Conservation (phyloP, 352 stramenopile species). For the Globisporangium parvum region DNA sequence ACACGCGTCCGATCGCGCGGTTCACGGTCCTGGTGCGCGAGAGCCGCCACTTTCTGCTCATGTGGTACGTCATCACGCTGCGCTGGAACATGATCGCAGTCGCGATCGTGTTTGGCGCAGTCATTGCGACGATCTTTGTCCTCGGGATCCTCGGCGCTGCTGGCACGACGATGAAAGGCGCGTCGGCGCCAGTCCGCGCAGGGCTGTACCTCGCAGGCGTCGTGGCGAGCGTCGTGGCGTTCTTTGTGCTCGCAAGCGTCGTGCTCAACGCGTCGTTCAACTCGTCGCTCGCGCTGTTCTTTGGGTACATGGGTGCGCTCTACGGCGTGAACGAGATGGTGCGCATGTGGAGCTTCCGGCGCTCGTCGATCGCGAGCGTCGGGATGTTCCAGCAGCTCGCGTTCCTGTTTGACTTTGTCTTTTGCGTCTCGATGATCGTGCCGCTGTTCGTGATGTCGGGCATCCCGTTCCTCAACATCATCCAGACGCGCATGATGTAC, state of each 20-base stretch:
- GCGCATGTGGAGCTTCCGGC: constrained; percentile 77
- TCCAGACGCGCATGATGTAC: constrained; percentile 90
- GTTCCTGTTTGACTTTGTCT: constrained; percentile 86
- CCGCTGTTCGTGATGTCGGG: constrained; percentile 74
- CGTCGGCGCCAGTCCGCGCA: constrained; percentile 38
- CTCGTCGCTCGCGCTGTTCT: constrained; percentile 61
- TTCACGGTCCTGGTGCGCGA: constrained; percentile 74
- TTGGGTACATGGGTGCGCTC: constrained; percentile 65
- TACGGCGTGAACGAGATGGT: constrained; percentile 85
- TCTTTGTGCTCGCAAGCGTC: constrained; percentile 40
- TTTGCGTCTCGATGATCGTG: constrained; percentile 64
- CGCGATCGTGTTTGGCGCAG: constrained; percentile 46
- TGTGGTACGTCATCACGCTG: constrained; percentile 82
- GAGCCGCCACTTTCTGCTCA: constrained; percentile 72
- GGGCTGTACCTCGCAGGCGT: constrained; percentile 44
- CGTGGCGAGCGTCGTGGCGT: constrained; percentile 27
- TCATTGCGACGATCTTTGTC: constrained; percentile 44
- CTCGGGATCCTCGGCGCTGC: constrained; percentile 42
- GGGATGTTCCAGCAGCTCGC: constrained; percentile 73
- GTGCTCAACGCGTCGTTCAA: constrained; percentile 30
- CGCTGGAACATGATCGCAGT: constrained; percentile 50
- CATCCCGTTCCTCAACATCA: constrained; percentile 83
- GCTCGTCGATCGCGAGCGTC: constrained; percentile 52
- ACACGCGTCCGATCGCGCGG: constrained; percentile 60
- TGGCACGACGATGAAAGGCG: constrained; percentile 24